Conservation (phyloP, 108 stramenopile genomes). For the Aurantiochytrium sp. region DNA sequence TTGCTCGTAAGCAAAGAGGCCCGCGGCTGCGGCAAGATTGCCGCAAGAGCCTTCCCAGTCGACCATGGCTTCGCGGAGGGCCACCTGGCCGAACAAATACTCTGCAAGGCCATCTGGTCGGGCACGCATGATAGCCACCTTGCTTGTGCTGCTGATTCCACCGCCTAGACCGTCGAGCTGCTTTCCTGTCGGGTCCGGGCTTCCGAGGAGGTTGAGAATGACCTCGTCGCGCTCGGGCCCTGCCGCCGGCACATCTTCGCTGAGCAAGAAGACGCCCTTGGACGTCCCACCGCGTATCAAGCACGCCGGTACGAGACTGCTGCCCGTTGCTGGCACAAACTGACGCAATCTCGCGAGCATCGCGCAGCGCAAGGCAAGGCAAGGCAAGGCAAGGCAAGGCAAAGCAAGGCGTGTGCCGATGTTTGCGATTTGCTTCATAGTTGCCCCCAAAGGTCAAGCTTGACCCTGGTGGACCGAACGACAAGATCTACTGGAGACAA, state of each 20-base stretch:
- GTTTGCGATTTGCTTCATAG: neutral
- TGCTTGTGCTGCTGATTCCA: neutral
- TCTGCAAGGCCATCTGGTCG: neutral
- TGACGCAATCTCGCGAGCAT: neutral
- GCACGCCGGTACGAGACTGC: neutral
- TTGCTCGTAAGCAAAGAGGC: neutral
- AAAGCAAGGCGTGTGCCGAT: no score
- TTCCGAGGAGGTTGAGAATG: neutral
- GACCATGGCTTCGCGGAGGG: neutral
- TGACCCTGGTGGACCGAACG: no score
- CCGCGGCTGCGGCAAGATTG: neutral
- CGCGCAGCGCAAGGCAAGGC: no score
- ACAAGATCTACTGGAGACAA: no score
- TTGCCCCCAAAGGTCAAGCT: no score
- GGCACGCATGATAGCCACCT: neutral
- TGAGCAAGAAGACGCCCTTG: neutral
- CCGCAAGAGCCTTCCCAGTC: conserved; percentile 6
- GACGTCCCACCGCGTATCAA: neutral
- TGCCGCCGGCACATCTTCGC: neutral
- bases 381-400: no score
- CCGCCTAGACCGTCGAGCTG: conserved; percentile 17
- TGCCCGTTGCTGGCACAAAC: neutral
- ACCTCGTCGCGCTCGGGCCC: neutral
- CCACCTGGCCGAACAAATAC: neutral
- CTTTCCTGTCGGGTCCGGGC: neutral